A percentile compares a stretch with the other conserved stretches of the same genome.
These are phyloP conservation scores for Malassezia brasiliensis DNA, from an alignment of 1,284 basidiomycete species.

Conservation along the genomic window DNA sequence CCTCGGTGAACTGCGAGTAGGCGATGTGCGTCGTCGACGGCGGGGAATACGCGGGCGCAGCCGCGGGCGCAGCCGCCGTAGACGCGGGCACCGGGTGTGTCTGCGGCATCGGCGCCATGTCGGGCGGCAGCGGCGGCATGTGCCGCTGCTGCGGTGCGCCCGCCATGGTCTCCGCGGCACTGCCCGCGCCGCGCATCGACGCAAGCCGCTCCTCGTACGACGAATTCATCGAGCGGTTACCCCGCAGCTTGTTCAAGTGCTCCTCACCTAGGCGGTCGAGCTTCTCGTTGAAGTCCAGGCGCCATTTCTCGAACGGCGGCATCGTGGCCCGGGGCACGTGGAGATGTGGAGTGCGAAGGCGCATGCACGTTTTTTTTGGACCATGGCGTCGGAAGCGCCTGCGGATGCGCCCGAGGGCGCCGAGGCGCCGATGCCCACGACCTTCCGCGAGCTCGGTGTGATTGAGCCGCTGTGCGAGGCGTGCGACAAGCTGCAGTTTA, in stretches of 20 bases:
- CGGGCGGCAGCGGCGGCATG: constrained; percentile 9
- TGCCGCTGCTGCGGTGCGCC: neutral
- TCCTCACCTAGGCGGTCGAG: constrained; percentile 15
- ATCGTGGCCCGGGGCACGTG: neutral
- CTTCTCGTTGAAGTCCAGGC: constrained; percentile 10
- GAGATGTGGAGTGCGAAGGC: neutral
- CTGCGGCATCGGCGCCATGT: neutral
- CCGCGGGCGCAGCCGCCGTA: neutral
- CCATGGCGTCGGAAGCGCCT: neutral
- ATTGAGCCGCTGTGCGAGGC: constrained; percentile 82
- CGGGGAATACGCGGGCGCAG: neutral
- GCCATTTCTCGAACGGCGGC: constrained; percentile 15
- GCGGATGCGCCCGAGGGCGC: neutral
- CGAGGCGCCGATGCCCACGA: neutral
- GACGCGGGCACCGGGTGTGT: neutral
- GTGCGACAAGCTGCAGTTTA: constrained; percentile 72
- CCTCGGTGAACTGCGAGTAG: constrained; percentile 31
- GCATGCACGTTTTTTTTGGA: neutral
- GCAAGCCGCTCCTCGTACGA: constrained; percentile 16
- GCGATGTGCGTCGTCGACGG: constrained; percentile 19
- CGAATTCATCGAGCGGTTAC: neutral
- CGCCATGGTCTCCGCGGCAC: neutral
- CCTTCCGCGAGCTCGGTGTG: constrained; percentile 62
- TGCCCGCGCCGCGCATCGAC: constrained; percentile 3
- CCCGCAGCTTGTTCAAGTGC: constrained; percentile 1